Conservation (phyloP, 129 eudicot genomes). For the Chrysanthemum lavandulifolium region DNA sequence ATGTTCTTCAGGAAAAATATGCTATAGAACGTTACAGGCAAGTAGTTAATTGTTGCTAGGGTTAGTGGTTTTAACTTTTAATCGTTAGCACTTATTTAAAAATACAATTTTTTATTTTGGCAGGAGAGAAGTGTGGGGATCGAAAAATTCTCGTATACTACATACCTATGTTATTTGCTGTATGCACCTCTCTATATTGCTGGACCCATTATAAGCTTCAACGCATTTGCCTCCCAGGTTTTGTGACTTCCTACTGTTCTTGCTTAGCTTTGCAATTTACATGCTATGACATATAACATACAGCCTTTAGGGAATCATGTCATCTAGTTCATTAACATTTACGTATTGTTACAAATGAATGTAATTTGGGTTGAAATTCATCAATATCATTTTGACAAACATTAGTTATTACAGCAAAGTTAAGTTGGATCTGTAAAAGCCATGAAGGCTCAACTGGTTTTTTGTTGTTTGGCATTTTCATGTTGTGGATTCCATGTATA, state of each 20-base stretch:
- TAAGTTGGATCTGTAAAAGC: not conserved
- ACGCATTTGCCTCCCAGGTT: slow-evolving; percentile 94
- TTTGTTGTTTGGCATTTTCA: slow-evolving; percentile 7
- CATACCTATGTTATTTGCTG: slow-evolving; percentile 77
- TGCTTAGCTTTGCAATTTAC: slow-evolving; percentile 7
- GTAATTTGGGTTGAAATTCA: not conserved
- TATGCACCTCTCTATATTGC: slow-evolving; percentile 97
- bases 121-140: slow-evolving; percentile 73
- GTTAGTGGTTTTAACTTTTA: not conserved
- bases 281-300: slow-evolving; percentile 3
- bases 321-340: not conserved
- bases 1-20: slow-evolving; percentile 84
- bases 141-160: slow-evolving; percentile 62
- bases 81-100: not conserved
- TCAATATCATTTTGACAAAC: not conserved
- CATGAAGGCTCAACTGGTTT: not conserved
- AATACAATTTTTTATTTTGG: slow-evolving; percentile 1
- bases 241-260: slow-evolving; percentile 15
- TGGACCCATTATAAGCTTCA: slow-evolving; percentile 89
- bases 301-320: too few species aligned
- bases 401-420: not conserved
- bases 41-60: not conserved
- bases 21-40: slow-evolving; percentile 86
- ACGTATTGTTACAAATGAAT: not conserved
- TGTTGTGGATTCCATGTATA: not conserved